Percentiles rank a stretch among this genome's conserved stretches.
These are phyloP conservation scores for Agastache rugosa DNA, from an alignment of 257 asterid genomes.

Conservation along the genomic window DNA sequence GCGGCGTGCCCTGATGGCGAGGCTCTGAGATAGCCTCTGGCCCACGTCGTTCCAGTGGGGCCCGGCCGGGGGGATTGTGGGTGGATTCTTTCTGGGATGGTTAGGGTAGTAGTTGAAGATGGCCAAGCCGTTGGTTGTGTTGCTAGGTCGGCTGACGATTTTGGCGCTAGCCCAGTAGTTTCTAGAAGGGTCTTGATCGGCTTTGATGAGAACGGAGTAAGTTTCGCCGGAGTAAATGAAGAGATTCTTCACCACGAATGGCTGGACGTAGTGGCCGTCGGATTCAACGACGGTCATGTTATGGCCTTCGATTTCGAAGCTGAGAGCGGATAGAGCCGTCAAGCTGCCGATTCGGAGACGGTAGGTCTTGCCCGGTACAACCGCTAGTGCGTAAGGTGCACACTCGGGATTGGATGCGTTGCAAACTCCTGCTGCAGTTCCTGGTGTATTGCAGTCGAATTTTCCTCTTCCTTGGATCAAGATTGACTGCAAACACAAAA, in stretches of 20 bases:
- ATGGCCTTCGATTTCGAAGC: slow-evolving; percentile 90
- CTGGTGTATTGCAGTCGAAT: slow-evolving; percentile 66
- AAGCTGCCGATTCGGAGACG: slow-evolving; percentile 87
- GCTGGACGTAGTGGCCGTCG: slow-evolving; percentile 89
- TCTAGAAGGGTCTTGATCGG: slow-evolving; percentile 73
- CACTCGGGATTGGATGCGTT: slow-evolving; percentile 78
- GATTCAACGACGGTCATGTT: slow-evolving; percentile 92
- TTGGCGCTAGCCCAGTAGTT: slow-evolving; percentile 76
- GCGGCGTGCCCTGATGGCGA: slow-evolving; percentile 51
- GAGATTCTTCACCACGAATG: slow-evolving; percentile 72
- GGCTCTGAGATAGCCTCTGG: slow-evolving; percentile 59
- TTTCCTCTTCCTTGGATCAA: slow-evolving; percentile 87
- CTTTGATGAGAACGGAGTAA: slow-evolving; percentile 72
- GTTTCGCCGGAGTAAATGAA: slow-evolving; percentile 90
- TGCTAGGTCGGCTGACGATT: slow-evolving; percentile 58
- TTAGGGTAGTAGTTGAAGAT: slow-evolving; percentile 79
- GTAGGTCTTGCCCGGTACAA: slow-evolving; percentile 76
- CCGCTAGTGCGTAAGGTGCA: slow-evolving; percentile 59
- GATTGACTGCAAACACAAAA: slow-evolving; percentile 59
- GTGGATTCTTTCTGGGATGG: slow-evolving; percentile 58
- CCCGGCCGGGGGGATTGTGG: slow-evolving; percentile 61
- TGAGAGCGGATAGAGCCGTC: slow-evolving; percentile 78
- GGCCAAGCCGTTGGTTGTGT: slow-evolving; percentile 70
- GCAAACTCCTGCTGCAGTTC: slow-evolving; percentile 47
- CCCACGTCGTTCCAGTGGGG: slow-evolving; percentile 65